Conservation (phyloP, 441 rosid genomes). For the Gossypium aridum region DNA sequence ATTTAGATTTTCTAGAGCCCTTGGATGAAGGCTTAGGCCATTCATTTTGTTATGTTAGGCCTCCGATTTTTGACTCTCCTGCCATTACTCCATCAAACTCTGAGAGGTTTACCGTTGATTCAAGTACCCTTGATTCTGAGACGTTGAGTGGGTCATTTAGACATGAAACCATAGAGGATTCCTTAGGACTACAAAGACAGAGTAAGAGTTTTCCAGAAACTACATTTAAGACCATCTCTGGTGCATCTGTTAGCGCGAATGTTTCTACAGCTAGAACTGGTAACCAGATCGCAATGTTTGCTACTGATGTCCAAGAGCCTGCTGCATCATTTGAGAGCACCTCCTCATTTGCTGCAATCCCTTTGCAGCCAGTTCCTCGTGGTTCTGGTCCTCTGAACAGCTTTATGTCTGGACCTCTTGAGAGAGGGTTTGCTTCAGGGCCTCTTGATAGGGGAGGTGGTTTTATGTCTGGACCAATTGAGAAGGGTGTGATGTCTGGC, state of each 20-base stretch:
- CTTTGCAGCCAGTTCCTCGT: conserved; percentile 88
- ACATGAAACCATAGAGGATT: conserved; percentile 70
- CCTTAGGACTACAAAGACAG: conserved; percentile 44
- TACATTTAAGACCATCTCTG: conserved; percentile 83
- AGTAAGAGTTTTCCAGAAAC: conserved; percentile 69
- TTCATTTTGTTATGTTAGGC: conserved; percentile 91
- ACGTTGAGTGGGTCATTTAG: conserved; percentile 80
- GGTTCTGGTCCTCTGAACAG: conserved; percentile 82
- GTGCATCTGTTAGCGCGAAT: conserved; percentile 96
- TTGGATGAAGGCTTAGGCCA: conserved; percentile 94
- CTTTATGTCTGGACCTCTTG: conserved; percentile 92
- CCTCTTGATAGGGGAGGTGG: conserved; percentile 79
- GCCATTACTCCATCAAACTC: conserved; percentile 87
- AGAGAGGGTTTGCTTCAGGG: conserved; percentile 87
- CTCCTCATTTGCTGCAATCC: conserved; percentile 83
- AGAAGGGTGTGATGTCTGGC: conserved; percentile 91
- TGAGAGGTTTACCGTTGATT: conserved; percentile 90
- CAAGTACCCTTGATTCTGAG: conserved; percentile 88
- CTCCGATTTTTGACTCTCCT: conserved; percentile 73
- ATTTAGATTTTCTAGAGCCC: conserved; percentile 79
- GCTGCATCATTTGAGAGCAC: conserved; percentile 97
- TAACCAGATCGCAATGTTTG: conserved; percentile 62
- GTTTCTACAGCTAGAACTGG: conserved; percentile 92
- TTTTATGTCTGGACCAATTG: conserved; percentile 94
- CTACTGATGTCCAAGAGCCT: conserved; percentile 73